A percentile compares a stretch with the other conserved stretches of the same genome.
These are phyloP conservation scores for Sarocladiaceae sp. DNA, from an alignment of 2,329 filamentous ascomycete genomes.

Conservation along the genomic window DNA sequence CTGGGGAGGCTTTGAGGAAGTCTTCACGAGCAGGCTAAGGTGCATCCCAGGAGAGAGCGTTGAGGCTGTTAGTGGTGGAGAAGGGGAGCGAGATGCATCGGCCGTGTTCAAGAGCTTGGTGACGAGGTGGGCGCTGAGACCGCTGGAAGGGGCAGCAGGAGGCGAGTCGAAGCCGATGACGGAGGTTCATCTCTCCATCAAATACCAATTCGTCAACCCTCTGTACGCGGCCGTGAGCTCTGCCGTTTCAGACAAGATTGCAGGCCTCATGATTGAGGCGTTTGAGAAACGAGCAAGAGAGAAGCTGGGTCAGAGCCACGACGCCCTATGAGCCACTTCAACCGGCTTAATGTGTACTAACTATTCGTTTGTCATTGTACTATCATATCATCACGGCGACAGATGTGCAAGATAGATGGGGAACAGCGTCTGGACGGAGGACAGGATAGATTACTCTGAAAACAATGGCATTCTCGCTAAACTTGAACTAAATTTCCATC, in stretches of 20 bases:
- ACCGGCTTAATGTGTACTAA: no score
- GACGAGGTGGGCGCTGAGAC: slow-evolving; percentile 62
- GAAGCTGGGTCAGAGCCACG: slow-evolving; percentile 16
- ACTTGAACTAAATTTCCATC: neutral
- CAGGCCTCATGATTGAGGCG: slow-evolving; percentile 82
- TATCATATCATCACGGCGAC: neutral
- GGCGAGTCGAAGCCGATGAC: slow-evolving; percentile 50
- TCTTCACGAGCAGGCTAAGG: slow-evolving; percentile 71
- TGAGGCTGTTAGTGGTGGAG: slow-evolving; percentile 66
- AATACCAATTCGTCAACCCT: slow-evolving; percentile 84
- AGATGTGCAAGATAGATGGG: neutral
- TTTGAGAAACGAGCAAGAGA: slow-evolving; percentile 76
- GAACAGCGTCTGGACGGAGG: no score
- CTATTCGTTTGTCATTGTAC: no score
- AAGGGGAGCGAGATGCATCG: slow-evolving; percentile 34
- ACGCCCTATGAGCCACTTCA: neutral
- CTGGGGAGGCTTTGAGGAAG: slow-evolving; percentile 77
- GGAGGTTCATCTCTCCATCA: slow-evolving; percentile 68
- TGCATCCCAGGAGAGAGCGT: slow-evolving; percentile 69
- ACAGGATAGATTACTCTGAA: neutral
- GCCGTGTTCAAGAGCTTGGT: slow-evolving; percentile 60
- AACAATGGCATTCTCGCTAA: neutral
- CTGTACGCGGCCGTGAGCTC: slow-evolving; percentile 76
- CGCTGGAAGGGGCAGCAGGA: slow-evolving; percentile 23
- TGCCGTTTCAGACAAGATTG: slow-evolving; percentile 77